Conservation (phyloP, 176 grass and related monocot species). For the Zoysia pacifica region DNA sequence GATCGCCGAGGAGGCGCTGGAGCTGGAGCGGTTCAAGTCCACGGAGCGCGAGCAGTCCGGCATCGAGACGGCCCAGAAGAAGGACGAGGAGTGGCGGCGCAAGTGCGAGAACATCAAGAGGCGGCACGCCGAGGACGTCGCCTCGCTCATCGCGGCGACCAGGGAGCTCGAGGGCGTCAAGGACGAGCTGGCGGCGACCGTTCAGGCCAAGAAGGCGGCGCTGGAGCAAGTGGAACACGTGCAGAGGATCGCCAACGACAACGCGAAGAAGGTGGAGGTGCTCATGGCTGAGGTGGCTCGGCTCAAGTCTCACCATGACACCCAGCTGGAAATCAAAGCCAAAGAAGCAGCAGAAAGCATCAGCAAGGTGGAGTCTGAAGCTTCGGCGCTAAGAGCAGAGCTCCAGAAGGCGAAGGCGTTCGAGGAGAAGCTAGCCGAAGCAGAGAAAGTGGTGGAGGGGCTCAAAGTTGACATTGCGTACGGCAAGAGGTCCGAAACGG, state of each 20-base stretch:
- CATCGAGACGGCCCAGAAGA: constrained; percentile 47
- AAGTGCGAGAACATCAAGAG: constrained; percentile 43
- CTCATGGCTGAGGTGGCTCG: constrained; percentile 44
- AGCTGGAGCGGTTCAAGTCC: constrained; percentile 70
- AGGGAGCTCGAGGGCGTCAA: constrained; percentile 59
- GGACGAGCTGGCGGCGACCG: constrained; percentile 50
- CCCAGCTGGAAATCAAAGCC: constrained; percentile 44
- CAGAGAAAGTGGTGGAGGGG: constrained; percentile 40
- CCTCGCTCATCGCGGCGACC: constrained; percentile 40
- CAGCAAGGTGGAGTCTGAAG: constrained; percentile 45
- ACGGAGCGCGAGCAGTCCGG: constrained; percentile 66
- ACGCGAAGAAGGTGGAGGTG: constrained; percentile 45
- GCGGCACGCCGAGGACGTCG: constrained; percentile 59
- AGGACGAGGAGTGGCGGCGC: constrained; percentile 63
- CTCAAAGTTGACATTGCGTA: constrained; percentile 64
- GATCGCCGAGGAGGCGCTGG: constrained; percentile 64
- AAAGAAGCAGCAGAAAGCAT: constrained; percentile 46
- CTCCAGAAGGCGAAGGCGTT: constrained; percentile 47
- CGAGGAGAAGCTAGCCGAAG: constrained; percentile 46
- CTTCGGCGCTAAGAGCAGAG: constrained; percentile 29
- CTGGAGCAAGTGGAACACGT: constrained; percentile 46
- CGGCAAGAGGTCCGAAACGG: constrained; percentile 59
- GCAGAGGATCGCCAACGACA: constrained; percentile 41
- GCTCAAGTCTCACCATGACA: constrained; percentile 41
- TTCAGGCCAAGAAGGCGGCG: constrained; percentile 46